phyloP scores from a whole-genome alignment of 2,329 filamentous ascomycete genomes.

The Dothistroma septosporum region DNA sequence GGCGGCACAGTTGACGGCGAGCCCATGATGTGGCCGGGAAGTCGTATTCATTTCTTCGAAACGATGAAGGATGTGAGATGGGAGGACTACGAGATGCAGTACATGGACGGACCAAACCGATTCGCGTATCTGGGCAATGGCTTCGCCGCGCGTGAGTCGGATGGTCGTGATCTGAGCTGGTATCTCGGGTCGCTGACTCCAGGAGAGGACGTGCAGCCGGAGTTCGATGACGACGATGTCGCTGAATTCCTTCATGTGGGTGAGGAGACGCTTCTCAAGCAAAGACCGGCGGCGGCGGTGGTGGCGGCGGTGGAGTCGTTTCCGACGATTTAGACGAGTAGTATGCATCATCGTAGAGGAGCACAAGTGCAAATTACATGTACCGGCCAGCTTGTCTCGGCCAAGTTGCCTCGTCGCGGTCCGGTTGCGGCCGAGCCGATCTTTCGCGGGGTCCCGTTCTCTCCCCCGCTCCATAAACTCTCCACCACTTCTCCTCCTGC shows the following conservation, averaged over 20 bases:
- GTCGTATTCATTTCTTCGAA: conserved; percentile 37
- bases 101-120: conserved; percentile 34
- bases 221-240: neutral
- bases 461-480: no score
- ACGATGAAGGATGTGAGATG: conserved; percentile 34
- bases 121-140: conserved; percentile 31
- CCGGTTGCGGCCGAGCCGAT: no score
- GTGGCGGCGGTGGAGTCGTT: no score
- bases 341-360: no score
- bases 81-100: conserved; percentile 42
- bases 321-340: no score
- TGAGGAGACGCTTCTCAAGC: no score
- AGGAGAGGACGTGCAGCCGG: neutral
- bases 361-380: no score
- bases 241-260: neutral
- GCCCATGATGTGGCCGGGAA: conserved; percentile 12
- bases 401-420: no score
- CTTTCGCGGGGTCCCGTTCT: no score
- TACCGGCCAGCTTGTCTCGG: no score
- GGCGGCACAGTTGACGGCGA: conserved; percentile 4
- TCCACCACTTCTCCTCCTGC: no score
- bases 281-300: no score
- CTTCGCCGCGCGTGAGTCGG: neutral
- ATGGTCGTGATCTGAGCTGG: neutral
- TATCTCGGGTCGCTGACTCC: neutral